Conservation (phyloP, 768 basidiomycete species). For the Termitomyces titanicus region DNA sequence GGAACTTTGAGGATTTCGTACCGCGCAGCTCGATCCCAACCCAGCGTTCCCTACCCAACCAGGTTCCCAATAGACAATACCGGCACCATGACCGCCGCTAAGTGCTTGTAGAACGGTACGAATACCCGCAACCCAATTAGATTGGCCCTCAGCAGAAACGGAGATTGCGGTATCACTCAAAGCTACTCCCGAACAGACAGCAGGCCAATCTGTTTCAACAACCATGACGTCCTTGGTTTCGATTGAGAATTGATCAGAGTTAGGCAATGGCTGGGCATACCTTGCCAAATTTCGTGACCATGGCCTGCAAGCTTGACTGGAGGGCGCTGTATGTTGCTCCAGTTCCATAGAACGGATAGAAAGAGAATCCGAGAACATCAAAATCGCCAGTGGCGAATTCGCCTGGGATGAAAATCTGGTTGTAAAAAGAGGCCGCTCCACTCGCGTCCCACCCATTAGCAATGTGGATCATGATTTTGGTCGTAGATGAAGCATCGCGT, state of each 20-base stretch:
- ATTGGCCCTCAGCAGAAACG: constrained; percentile 48
- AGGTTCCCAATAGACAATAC: constrained; percentile 65
- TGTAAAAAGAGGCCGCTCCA: constrained; percentile 45
- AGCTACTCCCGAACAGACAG: constrained; percentile 37
- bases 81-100: constrained; percentile 45
- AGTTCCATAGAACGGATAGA: constrained; percentile 62
- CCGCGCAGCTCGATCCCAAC: constrained; percentile 38
- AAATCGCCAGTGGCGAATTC: constrained; percentile 45
- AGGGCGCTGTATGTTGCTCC: constrained; percentile 51
- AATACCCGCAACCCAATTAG: constrained; percentile 50
- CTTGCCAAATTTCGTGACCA: constrained; percentile 48
- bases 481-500: constrained; percentile 40
- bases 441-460: constrained; percentile 58
- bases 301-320: constrained; percentile 44
- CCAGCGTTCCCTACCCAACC: constrained; percentile 58
- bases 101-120: constrained; percentile 40
- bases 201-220: constrained; percentile 66
- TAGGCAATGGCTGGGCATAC: constrained; percentile 17
- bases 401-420: constrained; percentile 49
- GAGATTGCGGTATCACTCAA: constrained; percentile 46
- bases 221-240: constrained; percentile 44
- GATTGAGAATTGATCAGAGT: not conserved
- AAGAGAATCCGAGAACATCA: constrained; percentile 61
- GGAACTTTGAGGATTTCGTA: constrained; percentile 17
- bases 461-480: constrained; percentile 54